Conservation (phyloP, 768 basidiomycete species). For the Leccinum longicurvipes region DNA sequence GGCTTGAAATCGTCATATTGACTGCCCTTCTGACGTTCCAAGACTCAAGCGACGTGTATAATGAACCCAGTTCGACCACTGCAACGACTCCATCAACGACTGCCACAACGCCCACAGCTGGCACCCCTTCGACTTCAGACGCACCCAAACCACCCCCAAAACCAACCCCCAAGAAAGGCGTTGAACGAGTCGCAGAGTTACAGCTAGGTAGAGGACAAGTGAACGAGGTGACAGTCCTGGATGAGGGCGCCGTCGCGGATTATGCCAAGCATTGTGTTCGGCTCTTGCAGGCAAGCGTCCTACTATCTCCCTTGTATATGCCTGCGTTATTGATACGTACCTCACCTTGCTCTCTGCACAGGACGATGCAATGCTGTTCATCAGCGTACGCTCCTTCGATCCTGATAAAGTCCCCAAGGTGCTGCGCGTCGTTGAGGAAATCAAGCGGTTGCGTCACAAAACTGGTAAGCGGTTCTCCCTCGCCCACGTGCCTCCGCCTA, state of each 20-base stretch:
- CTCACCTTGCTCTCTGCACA: conserved; percentile 18
- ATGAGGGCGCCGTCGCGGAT: conserved; percentile 60
- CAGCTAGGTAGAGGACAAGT: conserved; percentile 65
- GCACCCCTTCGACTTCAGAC: conserved; percentile 2
- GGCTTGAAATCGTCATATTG: conserved; percentile 78
- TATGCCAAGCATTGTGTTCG: conserved; percentile 67
- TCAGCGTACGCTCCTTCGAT: conserved; percentile 65
- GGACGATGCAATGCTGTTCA: conserved; percentile 81
- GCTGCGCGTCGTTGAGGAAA: conserved; percentile 74
- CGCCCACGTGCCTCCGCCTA: not conserved
- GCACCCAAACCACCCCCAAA: conserved; percentile 52
- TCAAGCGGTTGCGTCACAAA: conserved; percentile 74
- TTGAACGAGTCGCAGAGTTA: conserved; percentile 69
- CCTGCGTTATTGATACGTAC: not conserved
- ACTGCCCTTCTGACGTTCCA: conserved; percentile 75
- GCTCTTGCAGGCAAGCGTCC: conserved; percentile 52
- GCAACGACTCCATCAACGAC: conserved; percentile 5
- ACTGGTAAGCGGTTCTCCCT: conserved; percentile 43
- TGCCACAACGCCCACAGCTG: not conserved
- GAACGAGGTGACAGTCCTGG: conserved; percentile 70
- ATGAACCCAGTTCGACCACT: conserved; percentile 30
- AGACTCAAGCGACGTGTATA: conserved; percentile 60
- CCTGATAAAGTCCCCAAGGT: conserved; percentile 72
- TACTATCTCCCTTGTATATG: not conserved
- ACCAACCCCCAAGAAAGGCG: conserved; percentile 60